phyloP scores from a whole-genome alignment of 2,329 filamentous ascomycete genomes.

The Botrytis aclada region DNA sequence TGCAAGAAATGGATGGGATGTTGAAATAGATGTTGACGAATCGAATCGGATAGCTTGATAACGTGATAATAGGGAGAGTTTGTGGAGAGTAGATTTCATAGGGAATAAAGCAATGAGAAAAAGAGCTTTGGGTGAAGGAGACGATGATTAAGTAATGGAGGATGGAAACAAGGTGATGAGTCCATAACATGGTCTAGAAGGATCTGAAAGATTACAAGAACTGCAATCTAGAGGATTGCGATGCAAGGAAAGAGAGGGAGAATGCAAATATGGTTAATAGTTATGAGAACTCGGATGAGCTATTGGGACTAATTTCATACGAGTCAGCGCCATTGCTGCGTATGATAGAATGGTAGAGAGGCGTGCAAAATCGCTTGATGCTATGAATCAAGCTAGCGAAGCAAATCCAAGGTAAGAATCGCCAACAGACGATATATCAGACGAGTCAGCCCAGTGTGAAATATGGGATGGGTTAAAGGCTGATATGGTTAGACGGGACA shows the following conservation, averaged over 20 bases:
- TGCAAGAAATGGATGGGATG: background rate
- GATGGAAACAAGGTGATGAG: constrained; percentile 19
- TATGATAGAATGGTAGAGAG: background rate
- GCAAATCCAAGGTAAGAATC: background rate
- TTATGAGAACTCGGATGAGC: background rate
- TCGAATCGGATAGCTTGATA: background rate
- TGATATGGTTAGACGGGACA: background rate
- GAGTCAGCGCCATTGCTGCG: background rate
- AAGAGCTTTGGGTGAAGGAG: constrained; percentile 19
- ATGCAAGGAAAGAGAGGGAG: background rate
- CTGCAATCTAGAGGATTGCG: background rate
- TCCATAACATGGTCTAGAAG: constrained; percentile 13
- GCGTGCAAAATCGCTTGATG: background rate
- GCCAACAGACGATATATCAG: background rate
- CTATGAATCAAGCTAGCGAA: background rate
- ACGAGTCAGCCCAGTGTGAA: background rate
- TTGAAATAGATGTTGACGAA: background rate
- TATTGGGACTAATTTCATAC: background rate
- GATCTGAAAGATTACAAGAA: background rate
- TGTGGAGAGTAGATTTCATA: too few species aligned
- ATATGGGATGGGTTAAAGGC: background rate
- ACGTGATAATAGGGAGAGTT: background rate
- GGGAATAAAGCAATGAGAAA: constrained; percentile 8
- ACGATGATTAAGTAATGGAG: background rate
- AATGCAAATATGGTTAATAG: background rate